Conservation (phyloP, 768 basidiomycete genomes). For the Tricholoma matsutake region DNA sequence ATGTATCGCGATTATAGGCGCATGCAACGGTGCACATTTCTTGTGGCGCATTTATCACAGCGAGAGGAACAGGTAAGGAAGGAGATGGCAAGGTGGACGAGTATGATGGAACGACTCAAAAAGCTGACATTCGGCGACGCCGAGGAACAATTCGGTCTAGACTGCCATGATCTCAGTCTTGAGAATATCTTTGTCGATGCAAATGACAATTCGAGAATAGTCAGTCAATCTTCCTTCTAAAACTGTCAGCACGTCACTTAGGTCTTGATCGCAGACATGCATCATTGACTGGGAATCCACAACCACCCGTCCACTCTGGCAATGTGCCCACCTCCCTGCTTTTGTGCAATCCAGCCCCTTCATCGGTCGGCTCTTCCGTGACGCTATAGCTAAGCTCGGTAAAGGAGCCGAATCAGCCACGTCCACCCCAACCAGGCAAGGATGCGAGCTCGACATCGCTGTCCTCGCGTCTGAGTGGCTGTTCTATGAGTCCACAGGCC, state of each 20-base stretch:
- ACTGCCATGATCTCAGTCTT: slow-evolving; percentile 82
- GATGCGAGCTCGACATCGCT: slow-evolving; percentile 31
- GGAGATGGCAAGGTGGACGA: slow-evolving; percentile 73
- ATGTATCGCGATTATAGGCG: slow-evolving; percentile 85
- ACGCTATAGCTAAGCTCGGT: slow-evolving; percentile 52
- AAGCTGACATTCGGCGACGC: slow-evolving; percentile 27
- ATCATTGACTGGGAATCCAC: slow-evolving; percentile 92
- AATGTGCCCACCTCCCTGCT: slow-evolving; percentile 76
- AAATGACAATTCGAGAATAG: slow-evolving; percentile 63
- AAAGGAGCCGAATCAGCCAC: slow-evolving; percentile 14
- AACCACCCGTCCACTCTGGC: slow-evolving; percentile 84
- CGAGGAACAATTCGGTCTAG: slow-evolving; percentile 66
- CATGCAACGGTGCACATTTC: slow-evolving; percentile 76
- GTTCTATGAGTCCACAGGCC: slow-evolving; percentile 63
- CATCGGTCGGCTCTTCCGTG: slow-evolving; percentile 66
- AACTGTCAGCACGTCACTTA: slow-evolving; percentile 2
- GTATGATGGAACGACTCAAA: slow-evolving; percentile 59
- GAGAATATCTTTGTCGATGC: slow-evolving; percentile 84
- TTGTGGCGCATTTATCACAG: slow-evolving; percentile 64
- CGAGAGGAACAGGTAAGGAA: slow-evolving; percentile 60
- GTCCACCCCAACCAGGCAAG: slow-evolving; percentile 20
- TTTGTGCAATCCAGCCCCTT: slow-evolving; percentile 79
- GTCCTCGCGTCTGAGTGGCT: slow-evolving; percentile 68
- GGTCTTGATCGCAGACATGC: slow-evolving; percentile 55
- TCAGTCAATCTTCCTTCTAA: slow-evolving; percentile 36